phyloP scores from a whole-genome alignment of 2,329 filamentous ascomycete species.

The Aspergillus japonicus region DNA sequence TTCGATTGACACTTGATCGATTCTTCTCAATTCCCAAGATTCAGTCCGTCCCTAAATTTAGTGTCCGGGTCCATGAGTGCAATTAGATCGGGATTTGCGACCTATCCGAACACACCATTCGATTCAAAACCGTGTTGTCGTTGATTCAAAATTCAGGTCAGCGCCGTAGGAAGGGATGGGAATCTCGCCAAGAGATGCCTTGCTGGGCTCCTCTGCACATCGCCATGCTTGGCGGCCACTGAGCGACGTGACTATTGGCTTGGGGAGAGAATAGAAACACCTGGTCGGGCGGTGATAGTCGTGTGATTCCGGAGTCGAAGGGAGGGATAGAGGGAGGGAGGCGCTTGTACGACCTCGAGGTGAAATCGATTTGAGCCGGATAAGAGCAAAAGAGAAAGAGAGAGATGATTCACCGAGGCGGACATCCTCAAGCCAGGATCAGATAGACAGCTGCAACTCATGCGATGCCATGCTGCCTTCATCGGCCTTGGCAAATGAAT shows the following conservation, averaged over 20 bases:
- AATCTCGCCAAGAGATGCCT: constrained; percentile 6
- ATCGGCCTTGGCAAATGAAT: constrained; percentile 1
- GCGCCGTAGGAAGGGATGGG: neutral
- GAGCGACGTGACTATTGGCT: constrained; percentile 8
- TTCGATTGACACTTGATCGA: neutral
- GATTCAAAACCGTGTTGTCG: neutral
- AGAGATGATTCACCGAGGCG: no score
- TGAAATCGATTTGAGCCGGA: neutral
- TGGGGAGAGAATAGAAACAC: neutral
- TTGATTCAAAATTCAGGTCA: neutral
- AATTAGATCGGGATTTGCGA: neutral
- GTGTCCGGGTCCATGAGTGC: neutral
- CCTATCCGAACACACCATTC: neutral
- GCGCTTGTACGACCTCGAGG: neutral
- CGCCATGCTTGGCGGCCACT: constrained; percentile 6
- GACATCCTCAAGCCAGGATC: neutral
- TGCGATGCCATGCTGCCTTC: neutral
- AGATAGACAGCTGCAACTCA: neutral
- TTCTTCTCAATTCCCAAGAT: neutral
- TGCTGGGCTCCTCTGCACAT: constrained; percentile 5
- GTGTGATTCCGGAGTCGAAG: neutral
- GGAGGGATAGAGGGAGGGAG: no score
- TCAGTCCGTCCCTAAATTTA: neutral
- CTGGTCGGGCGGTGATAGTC: neutral
- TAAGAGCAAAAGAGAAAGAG: neutral